Evolutionary conservation across 1,284 basidiomycete genomes (phyloP).

Genomic region (Fomitopsis betulina): DNA sequence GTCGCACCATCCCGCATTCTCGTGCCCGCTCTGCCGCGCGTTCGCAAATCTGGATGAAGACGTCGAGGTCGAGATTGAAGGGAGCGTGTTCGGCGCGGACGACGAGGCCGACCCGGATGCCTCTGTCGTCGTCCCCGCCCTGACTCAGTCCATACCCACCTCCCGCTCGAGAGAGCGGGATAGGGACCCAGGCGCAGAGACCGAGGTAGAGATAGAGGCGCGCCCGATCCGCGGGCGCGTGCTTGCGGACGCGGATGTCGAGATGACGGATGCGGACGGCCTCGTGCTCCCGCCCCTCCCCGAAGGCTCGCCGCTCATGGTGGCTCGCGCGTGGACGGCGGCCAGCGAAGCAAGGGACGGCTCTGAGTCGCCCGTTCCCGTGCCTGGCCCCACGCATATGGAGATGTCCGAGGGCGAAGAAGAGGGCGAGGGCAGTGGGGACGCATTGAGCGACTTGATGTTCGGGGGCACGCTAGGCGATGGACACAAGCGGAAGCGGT

Average conservation of each 20-base stretch:
- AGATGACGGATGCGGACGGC: conserved; percentile 25
- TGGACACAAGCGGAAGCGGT: conserved; percentile 30
- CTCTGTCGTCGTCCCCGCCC: conserved; percentile 12
- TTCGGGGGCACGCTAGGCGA: conserved; percentile 13
- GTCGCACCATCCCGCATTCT: conserved; percentile 89
- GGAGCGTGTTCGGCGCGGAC: conserved; percentile 28
- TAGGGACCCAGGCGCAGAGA: conserved; percentile 45
- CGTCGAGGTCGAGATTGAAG: conserved; percentile 88
- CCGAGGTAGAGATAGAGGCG: conserved; percentile 50
- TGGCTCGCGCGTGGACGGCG: conserved; percentile 16
- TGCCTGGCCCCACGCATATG: conserved; percentile 14
- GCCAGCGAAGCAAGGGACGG: conserved; percentile 13
- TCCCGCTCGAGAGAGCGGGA: conserved; percentile 16
- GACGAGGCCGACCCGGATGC: conserved; percentile 30
- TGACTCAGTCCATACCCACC: conserved; percentile 16
- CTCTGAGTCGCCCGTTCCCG: conserved; percentile 19
- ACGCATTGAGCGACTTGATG: conserved; percentile 20
- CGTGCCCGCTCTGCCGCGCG: conserved; percentile 90
- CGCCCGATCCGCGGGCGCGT: conserved; percentile 15
- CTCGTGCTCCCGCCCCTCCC: conserved; percentile 25
- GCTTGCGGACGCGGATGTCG: conserved; percentile 25
- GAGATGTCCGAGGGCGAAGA: conserved; percentile 22
- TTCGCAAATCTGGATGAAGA: conserved; percentile 96
- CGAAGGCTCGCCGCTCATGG: conserved; percentile 20
- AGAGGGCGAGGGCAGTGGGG: conserved; percentile 21